Percentiles rank a stretch among this genome's conserved stretches.
phyloP scores from a whole-genome alignment of 768 basidiomycete genomes.

The Galerina sulciceps region DNA sequence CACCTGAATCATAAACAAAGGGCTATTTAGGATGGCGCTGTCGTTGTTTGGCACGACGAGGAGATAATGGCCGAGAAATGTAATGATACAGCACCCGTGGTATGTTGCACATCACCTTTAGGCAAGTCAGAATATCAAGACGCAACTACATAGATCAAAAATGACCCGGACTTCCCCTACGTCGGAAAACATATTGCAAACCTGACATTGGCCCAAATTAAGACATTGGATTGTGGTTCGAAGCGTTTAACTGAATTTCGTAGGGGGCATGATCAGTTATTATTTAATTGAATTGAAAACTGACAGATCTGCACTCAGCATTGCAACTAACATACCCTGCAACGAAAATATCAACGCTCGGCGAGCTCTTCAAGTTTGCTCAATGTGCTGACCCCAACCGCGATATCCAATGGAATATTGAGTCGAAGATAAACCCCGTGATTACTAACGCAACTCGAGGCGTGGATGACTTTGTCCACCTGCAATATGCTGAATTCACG shows the following conservation, averaged over 20 bases:
- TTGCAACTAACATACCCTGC: conserved; percentile 69
- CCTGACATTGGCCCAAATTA: conserved; percentile 77
- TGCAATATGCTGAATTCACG: conserved; percentile 61
- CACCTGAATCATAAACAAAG: not conserved
- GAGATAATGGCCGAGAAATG: conserved; percentile 67
- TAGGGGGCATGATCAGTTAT: conserved; percentile 39
- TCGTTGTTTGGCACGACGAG: conserved; percentile 85
- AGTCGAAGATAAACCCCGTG: conserved; percentile 73
- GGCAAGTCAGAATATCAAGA: not conserved
- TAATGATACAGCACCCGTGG: conserved; percentile 66
- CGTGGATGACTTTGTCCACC: conserved; percentile 64
- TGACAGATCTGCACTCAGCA: conserved; percentile 39
- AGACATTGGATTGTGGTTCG: conserved; percentile 83
- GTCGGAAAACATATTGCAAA: conserved; percentile 80
- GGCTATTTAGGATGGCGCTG: conserved; percentile 64
- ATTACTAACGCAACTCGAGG: conserved; percentile 52
- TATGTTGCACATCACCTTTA: conserved; percentile 32
- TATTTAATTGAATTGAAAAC: not conserved
- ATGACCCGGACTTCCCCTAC: conserved; percentile 71
- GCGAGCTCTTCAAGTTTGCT: conserved; percentile 78
- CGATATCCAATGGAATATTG: conserved; percentile 73
- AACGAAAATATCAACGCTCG: conserved; percentile 72
- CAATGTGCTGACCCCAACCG: conserved; percentile 71
- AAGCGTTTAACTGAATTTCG: conserved; percentile 61
- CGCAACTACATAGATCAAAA: conserved; percentile 43